A percentile compares a stretch with the other conserved stretches of the same genome.
These are phyloP conservation scores for Mycena belliarum DNA, from an alignment of 768 basidiomycete genomes.

Conservation along the genomic window DNA sequence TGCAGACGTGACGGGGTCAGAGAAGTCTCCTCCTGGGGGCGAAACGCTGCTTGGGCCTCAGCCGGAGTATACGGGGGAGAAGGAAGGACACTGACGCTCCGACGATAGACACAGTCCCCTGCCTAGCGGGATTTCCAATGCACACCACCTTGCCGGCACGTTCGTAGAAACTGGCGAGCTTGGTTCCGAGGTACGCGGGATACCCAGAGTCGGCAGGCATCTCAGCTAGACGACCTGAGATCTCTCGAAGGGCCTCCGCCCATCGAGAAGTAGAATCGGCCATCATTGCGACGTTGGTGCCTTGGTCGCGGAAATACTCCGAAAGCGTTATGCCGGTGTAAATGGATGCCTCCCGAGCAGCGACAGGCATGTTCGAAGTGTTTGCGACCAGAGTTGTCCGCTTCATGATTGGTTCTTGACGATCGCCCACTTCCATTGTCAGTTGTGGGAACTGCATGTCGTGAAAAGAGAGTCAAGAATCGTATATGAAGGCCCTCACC, in stretches of 20 bases:
- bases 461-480: neutral
- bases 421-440: slow-evolving; percentile 87
- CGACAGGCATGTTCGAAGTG: slow-evolving; percentile 99
- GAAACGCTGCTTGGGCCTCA: slow-evolving; percentile 69
- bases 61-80: neutral
- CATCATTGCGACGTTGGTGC: slow-evolving; percentile 98
- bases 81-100: slow-evolving; percentile 76
- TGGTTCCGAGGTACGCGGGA: slow-evolving; percentile 94
- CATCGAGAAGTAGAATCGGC: slow-evolving; percentile 98
- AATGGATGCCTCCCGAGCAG: slow-evolving; percentile 98
- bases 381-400: slow-evolving; percentile 98
- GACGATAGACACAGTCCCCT: slow-evolving; percentile 97
- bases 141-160: slow-evolving; percentile 95
- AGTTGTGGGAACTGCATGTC: slow-evolving; percentile 76
- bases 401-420: slow-evolving; percentile 99
- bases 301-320: slow-evolving; percentile 99
- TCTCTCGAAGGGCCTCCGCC: slow-evolving; percentile 99
- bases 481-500: slow-evolving; percentile 37
- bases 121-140: slow-evolving; percentile 82
- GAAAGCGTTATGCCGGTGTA: slow-evolving; percentile 99
- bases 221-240: slow-evolving; percentile 97
- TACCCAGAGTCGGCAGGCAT: slow-evolving; percentile 99
- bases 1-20: slow-evolving; percentile 96
- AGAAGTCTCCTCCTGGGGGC: slow-evolving; percentile 98
- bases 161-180: slow-evolving; percentile 97